Conservation (phyloP, 768 basidiomycete species). For the Auricularia auricula-judae region DNA sequence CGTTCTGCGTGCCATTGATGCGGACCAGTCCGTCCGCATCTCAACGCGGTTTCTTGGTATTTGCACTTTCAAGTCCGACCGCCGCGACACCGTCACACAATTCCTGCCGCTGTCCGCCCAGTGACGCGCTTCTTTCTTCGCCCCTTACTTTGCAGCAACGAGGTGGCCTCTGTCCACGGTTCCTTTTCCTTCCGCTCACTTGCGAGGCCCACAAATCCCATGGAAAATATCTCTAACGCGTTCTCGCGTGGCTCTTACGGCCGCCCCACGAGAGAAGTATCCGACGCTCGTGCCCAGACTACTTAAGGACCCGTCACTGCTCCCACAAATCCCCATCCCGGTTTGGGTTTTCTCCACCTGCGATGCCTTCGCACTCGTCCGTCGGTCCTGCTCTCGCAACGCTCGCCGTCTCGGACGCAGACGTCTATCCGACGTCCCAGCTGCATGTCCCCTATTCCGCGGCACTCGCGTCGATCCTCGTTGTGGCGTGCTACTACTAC, state of each 20-base stretch:
- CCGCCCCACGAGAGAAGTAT: background rate
- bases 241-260: background rate
- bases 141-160: background rate
- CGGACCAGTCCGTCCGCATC: background rate
- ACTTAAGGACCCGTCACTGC: background rate
- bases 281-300: background rate
- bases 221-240: background rate
- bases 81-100: background rate
- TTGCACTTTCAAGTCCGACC: background rate
- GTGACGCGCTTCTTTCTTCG: background rate
- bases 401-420: background rate
- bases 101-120: background rate
- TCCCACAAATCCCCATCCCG: background rate
- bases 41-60: background rate
- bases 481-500: background rate
- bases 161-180: background rate
- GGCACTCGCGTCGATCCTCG: background rate
- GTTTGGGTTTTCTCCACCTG: background rate
- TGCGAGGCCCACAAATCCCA: background rate
- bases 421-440: background rate
- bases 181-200: background rate
- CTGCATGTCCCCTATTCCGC: background rate
- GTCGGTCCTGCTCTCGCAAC: background rate
- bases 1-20: background rate
- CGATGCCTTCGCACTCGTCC: background rate